These are phyloP conservation scores for Hanseniaspora uvarum DNA, from an alignment of 1,139 yeast species.

Conservation along the genomic window DNA sequence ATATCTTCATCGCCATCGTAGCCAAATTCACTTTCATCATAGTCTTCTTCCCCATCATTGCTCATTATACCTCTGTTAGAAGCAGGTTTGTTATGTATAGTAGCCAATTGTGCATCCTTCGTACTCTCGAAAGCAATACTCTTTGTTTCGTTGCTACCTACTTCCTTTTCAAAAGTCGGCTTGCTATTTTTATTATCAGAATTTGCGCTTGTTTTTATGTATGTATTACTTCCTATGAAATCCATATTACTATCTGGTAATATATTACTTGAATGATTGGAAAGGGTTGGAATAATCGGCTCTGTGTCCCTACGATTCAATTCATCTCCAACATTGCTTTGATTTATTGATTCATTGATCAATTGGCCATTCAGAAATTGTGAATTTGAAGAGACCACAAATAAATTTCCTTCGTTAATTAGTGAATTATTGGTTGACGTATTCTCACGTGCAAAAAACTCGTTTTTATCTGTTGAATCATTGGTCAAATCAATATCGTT, in stretches of 20 bases:
- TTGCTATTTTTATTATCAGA: not conserved
- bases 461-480: not conserved
- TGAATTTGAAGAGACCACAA: not conserved
- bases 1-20: constrained; percentile 16
- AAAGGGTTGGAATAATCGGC: not conserved
- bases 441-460: not conserved
- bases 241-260: not conserved
- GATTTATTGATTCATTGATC: not conserved
- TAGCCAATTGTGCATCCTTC: not conserved
- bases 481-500: constrained; percentile 9
- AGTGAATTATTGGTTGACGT: not conserved
- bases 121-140: not conserved
- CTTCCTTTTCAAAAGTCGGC: no score
- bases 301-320: not conserved
- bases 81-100: not conserved
- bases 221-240: not conserved
- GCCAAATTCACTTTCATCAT: constrained; percentile 15
- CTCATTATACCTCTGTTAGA: constrained; percentile 4
- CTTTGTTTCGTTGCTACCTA: not conserved
- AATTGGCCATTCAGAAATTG: not conserved
- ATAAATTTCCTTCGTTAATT: not conserved
- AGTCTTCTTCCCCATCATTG: constrained; percentile 16
- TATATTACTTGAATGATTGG: not conserved
- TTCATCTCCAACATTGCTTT: not conserved
- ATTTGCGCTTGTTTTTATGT: not conserved